These are phyloP conservation scores for Coemansia sp. DNA, from an alignment of 192 early-diverging fungal genomes.

Conservation along the genomic window DNA sequence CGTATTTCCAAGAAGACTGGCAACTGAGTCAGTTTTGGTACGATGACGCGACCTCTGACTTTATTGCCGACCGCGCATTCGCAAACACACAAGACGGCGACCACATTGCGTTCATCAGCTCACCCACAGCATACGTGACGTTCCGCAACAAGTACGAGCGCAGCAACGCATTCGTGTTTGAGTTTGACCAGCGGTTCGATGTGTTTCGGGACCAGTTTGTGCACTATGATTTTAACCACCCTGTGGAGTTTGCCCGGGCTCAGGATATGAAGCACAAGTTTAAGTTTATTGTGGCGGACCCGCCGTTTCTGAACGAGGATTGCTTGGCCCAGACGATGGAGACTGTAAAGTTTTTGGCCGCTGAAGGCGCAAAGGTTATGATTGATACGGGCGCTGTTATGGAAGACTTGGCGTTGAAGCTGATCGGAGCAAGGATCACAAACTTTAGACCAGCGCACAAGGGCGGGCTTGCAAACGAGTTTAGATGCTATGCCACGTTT, in stretches of 20 bases:
- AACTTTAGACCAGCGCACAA: conserved; percentile 64
- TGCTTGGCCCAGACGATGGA: conserved; percentile 69
- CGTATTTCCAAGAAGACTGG: conserved; percentile 78
- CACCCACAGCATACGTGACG: conserved; percentile 45
- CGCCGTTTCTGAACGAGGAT: conserved; percentile 76
- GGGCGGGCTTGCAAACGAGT: conserved; percentile 76
- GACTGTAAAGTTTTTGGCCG: conserved; percentile 58
- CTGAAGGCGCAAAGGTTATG: conserved; percentile 34
- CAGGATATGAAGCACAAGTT: conserved; percentile 54
- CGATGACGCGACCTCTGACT: conserved; percentile 52
- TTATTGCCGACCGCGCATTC: conserved; percentile 54
- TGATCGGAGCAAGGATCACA: conserved; percentile 59
- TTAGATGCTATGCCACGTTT: conserved; percentile 66
- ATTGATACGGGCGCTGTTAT: conserved; percentile 59
- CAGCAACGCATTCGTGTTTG: conserved; percentile 62
- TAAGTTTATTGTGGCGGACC: conserved; percentile 75
- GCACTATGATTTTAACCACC: conserved; percentile 74
- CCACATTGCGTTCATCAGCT: conserved; percentile 49
- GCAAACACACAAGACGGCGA: conserved; percentile 43
- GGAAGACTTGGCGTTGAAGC: conserved; percentile 50
- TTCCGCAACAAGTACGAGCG: conserved; percentile 34
- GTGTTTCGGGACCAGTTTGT: conserved; percentile 69
- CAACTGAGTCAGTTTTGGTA: conserved; percentile 67
- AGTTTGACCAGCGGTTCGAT: conserved; percentile 72
- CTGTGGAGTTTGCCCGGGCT: conserved; percentile 54